Evolutionary conservation across 2,329 filamentous ascomycete genomes (phyloP), one percentile per base, ranked within the genome.

Genomic region (Ascochyta pisi): DNA sequence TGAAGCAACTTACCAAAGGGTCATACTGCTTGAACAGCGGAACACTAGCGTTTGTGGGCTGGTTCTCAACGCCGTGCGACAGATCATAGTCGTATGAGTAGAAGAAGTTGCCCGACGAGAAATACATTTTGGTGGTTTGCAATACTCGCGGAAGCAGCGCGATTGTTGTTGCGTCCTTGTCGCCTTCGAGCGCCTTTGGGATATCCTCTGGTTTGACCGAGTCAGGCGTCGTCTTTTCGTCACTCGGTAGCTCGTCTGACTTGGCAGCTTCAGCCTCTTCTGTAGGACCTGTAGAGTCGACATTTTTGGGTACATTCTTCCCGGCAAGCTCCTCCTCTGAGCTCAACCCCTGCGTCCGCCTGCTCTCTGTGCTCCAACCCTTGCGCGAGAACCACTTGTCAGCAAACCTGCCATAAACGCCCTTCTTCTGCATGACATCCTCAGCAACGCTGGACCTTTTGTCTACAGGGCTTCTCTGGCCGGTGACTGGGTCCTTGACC

Each of bases 1-100:
- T 9, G 12, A 7, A 51, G n/a, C 10, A 31, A 66, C 76, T 67
- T 73, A 86, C 84, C 74, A 87, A 76, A 29, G 86, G 84, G 73
- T 97, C 91, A 22, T 89, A 92, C 54, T 85, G 82, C 60, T 85
- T 85, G 73, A 91, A 84, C 4, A 96, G 79, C 6, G 92, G 88
- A 4, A 85, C 64, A 41, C 83, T 82, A 13, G 78, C 76, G 23
- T 68, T 75, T 29, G 71, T 66, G 7, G 73, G 73, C 65, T 79
- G 76, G 34, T 74, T 72, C 48, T 75, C 73, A 58, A 84, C 73
- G 50, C 84, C 87, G 52, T 89, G 85, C 0, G 95, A 98, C 46
- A 99, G 85, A 72, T 99, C 93, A 71, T 94, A 84, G 62, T 99
- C 95, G 73, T 99, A 97, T 0, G 93, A 93, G 74, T 94, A 99